phyloP scores from a whole-genome alignment of 805 yeast genomes.

The Nakazawaea siamensis region DNA sequence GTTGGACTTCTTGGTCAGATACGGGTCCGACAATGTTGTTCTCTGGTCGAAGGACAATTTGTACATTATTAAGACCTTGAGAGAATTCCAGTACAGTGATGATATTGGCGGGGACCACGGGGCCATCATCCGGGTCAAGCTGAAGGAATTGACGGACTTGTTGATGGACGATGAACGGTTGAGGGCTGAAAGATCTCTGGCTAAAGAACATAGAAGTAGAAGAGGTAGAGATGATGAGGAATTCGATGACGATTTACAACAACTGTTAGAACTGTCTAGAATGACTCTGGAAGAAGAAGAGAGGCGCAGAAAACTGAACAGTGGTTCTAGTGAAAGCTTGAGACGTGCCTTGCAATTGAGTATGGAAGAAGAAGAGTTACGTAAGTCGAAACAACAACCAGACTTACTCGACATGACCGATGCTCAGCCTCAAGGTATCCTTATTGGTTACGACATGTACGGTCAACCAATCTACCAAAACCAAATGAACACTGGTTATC shows the following conservation, averaged over 20 bases:
- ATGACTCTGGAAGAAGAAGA: conserved; percentile 82
- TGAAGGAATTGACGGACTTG: conserved; percentile 77
- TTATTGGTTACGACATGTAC: conserved; percentile 46
- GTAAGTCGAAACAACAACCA: conserved; percentile 31
- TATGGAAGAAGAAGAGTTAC: conserved; percentile 70
- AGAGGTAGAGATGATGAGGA: conserved; percentile 32
- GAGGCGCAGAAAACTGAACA: conserved; percentile 37
- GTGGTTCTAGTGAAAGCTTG: conserved; percentile 51
- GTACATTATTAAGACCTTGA: conserved; percentile 78
- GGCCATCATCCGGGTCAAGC: conserved; percentile 78
- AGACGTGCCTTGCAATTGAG: conserved; percentile 64
- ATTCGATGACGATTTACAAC: conserved; percentile 68
- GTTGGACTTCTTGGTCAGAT: conserved; percentile 78
- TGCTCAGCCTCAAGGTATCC: conserved; percentile 29
- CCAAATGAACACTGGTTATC: conserved; percentile 44
- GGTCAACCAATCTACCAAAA: conserved; percentile 56
- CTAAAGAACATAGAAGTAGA: conserved; percentile 18
- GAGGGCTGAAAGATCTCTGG: conserved; percentile 51
- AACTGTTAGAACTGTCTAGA: conserved; percentile 74
- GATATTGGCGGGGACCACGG: conserved; percentile 82
- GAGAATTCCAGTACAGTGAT: conserved; percentile 82
- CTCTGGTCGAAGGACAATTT: conserved; percentile 87
- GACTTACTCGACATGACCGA: conserved; percentile 48
- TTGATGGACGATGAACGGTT: conserved; percentile 78
- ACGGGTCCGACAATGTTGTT: conserved; percentile 84